Evolutionary conservation across 768 basidiomycete genomes (phyloP), one percentile per base, ranked within the genome.

Genomic region (Agaricus subrufescens): DNA sequence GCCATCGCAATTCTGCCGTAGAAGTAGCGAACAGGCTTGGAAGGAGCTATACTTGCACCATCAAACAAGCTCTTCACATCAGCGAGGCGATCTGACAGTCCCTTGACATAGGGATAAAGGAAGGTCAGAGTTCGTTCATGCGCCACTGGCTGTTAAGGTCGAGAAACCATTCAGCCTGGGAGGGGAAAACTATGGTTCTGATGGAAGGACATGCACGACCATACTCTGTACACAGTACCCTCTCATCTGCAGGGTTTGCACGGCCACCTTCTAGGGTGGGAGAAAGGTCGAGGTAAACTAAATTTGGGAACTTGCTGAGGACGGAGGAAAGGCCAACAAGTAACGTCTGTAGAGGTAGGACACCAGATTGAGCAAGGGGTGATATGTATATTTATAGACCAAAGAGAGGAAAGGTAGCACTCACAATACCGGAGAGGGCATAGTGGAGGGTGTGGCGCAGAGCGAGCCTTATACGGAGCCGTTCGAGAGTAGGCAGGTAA

Each of bases 361-460:
- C 19, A 19, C 52, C 46, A 57, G 27, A 34, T 37, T 46, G 44
- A 25, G 38, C 55, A 42, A 58, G 30, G 54, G 3, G 38, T 39
- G 23, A 19, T 42, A 44, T 23, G 57, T 54, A 37, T 50, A 39
- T 50, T 54, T 39, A 58, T 52, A 58, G 37, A 48, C 51, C 45
- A 43, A 53, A 52, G 44, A 49, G 42, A 55, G 50, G 31, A 58
- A 45, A 59, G 55, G 37, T 34, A 38, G 23, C 51, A 73, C 85
- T 82, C 71, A 86, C 85, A 69, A 85, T 83, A 50, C 84, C 85
- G 25, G 80, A 78, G 56, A 85, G 73, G 25, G 83, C 74, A 63
- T 79, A 83, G 61, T 86, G 85, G 29, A 87, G 73, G 7, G 85
- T 86, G 63, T 87, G 84, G 38, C 85, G 72, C 34, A 87, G 71